Evolutionary conservation across 495 filamentous ascomycete genomes (phyloP).

Genomic region (Aspergillus leporis): DNA sequence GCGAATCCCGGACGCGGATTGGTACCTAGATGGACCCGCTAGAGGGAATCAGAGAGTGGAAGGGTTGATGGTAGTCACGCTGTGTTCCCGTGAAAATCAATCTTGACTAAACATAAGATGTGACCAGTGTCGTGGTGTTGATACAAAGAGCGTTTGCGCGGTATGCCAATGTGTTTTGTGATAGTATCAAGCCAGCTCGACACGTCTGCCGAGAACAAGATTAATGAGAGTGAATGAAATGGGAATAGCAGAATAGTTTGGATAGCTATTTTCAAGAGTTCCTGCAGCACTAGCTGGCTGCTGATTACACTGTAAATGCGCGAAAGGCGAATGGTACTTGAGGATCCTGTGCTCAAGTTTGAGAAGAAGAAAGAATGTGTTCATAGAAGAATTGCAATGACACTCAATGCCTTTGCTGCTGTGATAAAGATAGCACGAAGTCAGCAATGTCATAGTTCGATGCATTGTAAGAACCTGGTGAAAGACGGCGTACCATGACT

Average conservation of each 20-base stretch:
- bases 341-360: constrained; percentile 19
- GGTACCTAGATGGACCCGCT: constrained; percentile 22
- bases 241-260: neutral
- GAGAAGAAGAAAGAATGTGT: constrained; percentile 22
- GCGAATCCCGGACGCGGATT: constrained; percentile 17
- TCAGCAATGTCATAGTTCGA: constrained; percentile 8
- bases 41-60: neutral
- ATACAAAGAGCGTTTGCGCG: neutral
- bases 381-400: constrained; percentile 30
- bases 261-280: constrained; percentile 10
- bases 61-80: constrained; percentile 7
- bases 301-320: constrained; percentile 8
- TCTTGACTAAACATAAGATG: constrained; percentile 6
- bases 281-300: constrained; percentile 5
- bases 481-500: constrained; percentile 18
- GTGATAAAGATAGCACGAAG: neutral
- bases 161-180: neutral
- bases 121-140: neutral
- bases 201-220: constrained; percentile 11
- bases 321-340: constrained; percentile 16
- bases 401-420: constrained; percentile 42
- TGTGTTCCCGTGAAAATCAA: neutral
- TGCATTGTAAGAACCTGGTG: constrained; percentile 3
- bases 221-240: constrained; percentile 8
- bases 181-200: constrained; percentile 18